Base-by-base conservation (phyloP, 345 rosid genomes). In the Rhizophora apiculata region DNA sequence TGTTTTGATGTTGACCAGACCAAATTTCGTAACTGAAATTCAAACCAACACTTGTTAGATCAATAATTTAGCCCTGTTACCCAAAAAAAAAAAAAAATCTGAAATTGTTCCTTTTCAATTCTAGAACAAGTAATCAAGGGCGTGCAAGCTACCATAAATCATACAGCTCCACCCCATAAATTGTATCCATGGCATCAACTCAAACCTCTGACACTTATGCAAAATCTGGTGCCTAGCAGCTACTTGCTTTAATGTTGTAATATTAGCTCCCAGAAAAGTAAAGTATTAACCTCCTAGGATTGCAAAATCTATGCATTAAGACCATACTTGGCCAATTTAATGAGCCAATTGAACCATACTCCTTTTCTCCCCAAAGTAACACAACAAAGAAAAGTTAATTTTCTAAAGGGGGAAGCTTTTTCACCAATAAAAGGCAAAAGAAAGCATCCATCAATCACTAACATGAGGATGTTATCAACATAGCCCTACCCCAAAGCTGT, bases 1-100 rank as follows among this genome's bases (percentile, higher is more conserved):
- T 85, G 87, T 75, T 85, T 85, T 46, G 89, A 64, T 31, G 89
- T 83, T 18, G 89, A 71, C 89, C 89, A 85, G 49, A 85, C 85
- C 83, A 85, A 76, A 68, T 85, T 85, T 65, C 89, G 76, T 78
- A 85, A 74, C 89, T 83, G 76, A 76, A 76, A 60, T 56, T 8
- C 60, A 68, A 36, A 72, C 46, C 43, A 43, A 20, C 60, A 46
- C 9, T 52, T 26, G 26, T 36, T 52, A 64, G 43, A 53, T 54
- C 27, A 20, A 70, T 62, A 24, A 18, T 43, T 46, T n/a, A 29
- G 24, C 59, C 27, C 46, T 13, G 39, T 9, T 9, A 60, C 46
- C 9, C 54, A 26, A 49, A 5, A 30, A 62, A 32, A 9, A 2
- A 7, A 20, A n/a, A n/a, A 20, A 6, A 20, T 22, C 39, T 71